Conservation (phyloP, 164 flowering plant genomes). For the Vitis riparia region DNA sequence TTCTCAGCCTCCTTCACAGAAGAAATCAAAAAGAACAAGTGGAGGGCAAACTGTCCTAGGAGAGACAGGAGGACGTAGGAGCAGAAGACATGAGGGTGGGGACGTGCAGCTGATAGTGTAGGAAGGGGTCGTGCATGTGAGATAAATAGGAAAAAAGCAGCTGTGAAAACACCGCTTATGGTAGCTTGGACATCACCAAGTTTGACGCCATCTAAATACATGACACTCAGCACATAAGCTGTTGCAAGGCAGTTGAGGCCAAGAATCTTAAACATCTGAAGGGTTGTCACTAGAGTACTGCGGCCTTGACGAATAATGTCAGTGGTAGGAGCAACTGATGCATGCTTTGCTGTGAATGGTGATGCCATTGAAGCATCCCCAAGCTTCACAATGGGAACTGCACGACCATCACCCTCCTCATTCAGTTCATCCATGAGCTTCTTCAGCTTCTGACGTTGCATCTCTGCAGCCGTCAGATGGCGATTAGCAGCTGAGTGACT, state of each 20-base stretch:
- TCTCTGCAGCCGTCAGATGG: conserved; percentile 69
- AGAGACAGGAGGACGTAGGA: conserved; percentile 82
- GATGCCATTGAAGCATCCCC: conserved; percentile 99
- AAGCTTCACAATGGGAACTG: conserved; percentile 82
- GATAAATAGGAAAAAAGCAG: conserved; percentile 94
- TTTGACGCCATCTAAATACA: conserved; percentile 93
- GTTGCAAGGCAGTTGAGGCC: conserved; percentile 98
- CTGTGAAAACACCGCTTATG: conserved; percentile 92
- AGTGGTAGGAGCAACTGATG: conserved; percentile 85
- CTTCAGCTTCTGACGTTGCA: conserved; percentile 72
- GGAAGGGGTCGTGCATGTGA: conserved; percentile 93
- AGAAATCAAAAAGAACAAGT: conserved; percentile 70
- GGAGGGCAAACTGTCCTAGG: conserved; percentile 83
- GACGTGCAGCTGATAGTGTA: conserved; percentile 77
- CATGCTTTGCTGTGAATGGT: conserved; percentile 97
- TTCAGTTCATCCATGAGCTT: conserved; percentile 85
- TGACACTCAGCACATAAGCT: conserved; percentile 93
- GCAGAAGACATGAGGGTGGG: conserved; percentile 91
- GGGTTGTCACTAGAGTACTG: conserved; percentile 94
- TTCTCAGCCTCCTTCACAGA: conserved; percentile 88
- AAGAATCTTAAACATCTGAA: conserved; percentile 97
- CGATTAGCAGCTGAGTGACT: conserved; percentile 43
- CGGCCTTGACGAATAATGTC: conserved; percentile 98
- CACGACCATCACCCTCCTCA: conserved; percentile 83
- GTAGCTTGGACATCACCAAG: conserved; percentile 97